Conservation (phyloP, 139 green algal species). For the Chlorella ohadii region DNA sequence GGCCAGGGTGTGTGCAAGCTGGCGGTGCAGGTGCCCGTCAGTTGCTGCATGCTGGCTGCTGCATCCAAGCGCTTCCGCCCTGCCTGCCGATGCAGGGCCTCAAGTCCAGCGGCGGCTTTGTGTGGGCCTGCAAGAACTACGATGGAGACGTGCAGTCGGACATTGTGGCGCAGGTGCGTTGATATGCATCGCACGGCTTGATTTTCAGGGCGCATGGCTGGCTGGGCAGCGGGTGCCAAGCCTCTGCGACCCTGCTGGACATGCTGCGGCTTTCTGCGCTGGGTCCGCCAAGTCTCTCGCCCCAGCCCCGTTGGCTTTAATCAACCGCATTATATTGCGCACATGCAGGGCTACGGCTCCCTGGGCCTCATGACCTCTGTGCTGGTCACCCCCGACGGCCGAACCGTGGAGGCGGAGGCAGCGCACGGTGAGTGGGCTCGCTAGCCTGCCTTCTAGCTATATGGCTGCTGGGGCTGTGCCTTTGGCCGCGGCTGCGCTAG, state of each 20-base stretch:
- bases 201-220: too few species aligned
- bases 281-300: too few species aligned
- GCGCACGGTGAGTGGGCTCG: conserved; percentile 81
- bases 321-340: neutral
- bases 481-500: neutral
- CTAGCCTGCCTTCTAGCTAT: too few species aligned
- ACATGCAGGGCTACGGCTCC: conserved; percentile 86
- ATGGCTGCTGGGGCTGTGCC: neutral
- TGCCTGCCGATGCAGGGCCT: conserved; percentile 63
- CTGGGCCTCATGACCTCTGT: conserved; percentile 97
- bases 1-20: too few species aligned
- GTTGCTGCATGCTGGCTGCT: too few species aligned
- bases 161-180: conserved; percentile 82
- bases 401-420: conserved; percentile 95
- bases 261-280: too few species aligned
- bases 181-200: too few species aligned
- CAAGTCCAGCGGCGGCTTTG: conserved; percentile 93
- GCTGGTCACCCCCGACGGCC: conserved; percentile 92
- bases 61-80: too few species aligned
- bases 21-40: too few species aligned
- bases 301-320: too few species aligned
- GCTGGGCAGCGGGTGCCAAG: too few species aligned
- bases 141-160: conserved; percentile 92
- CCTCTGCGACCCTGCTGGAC: too few species aligned
- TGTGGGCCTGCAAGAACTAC: conserved; percentile 99